Evolutionary conservation across 108 stramenopile genomes (phyloP).

Genomic region (Discostella pseudostelligera): DNA sequence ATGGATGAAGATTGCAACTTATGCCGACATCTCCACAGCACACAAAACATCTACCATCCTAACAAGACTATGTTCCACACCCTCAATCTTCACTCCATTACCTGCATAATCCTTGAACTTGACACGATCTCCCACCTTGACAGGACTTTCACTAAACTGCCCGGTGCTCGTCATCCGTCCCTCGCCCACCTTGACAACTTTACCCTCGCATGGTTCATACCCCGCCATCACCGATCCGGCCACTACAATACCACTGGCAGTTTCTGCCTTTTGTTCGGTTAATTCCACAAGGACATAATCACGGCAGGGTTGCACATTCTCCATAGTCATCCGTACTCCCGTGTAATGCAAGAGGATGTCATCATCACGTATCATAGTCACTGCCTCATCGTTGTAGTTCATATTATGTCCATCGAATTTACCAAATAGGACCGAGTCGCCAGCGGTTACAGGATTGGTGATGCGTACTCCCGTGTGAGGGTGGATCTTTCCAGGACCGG

Average conservation of each 20-base stretch:
- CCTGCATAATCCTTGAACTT: slow-evolving; percentile 96
- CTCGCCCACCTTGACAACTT: slow-evolving; percentile 91
- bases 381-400: slow-evolving; percentile 88
- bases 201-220: slow-evolving; percentile 76
- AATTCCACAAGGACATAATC: slow-evolving; percentile 90
- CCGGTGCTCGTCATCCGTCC: slow-evolving; percentile 89
- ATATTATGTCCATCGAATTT: slow-evolving; percentile 90
- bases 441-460: slow-evolving; percentile 75
- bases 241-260: slow-evolving; percentile 83
- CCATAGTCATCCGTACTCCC: slow-evolving; percentile 83
- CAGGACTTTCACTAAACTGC: slow-evolving; percentile 63
- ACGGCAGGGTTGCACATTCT: slow-evolving; percentile 79
- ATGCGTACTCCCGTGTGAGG: slow-evolving; percentile 87
- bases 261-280: slow-evolving; percentile 63
- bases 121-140: slow-evolving; percentile 83
- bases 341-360: slow-evolving; percentile 86
- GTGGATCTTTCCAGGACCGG: slow-evolving; percentile 88
- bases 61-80: slow-evolving; percentile 81
- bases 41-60: slow-evolving; percentile 92
- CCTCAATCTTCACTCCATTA: slow-evolving; percentile 89
- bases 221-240: slow-evolving; percentile 76
- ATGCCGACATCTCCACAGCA: slow-evolving; percentile 23
- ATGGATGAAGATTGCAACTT: too few species aligned
- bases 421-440: slow-evolving; percentile 87
- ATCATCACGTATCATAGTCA: slow-evolving; percentile 92